Conservation (phyloP, 2,329 filamentous ascomycete genomes). For the Diaporthe caulivora region DNA sequence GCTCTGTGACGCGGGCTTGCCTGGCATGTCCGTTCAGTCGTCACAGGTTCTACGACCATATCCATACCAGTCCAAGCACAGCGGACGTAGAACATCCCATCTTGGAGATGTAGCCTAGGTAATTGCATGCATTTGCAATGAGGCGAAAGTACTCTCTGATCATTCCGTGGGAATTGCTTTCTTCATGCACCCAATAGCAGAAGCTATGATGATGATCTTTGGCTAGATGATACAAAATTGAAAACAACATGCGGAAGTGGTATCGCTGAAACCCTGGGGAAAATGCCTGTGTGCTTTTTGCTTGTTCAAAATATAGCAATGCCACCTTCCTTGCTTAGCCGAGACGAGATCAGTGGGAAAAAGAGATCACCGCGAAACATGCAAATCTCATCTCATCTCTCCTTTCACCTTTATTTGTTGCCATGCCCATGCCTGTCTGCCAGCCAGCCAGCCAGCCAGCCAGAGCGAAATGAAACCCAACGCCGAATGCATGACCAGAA, state of each 20-base stretch:
- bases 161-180: not conserved
- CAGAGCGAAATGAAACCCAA: conserved; percentile 14
- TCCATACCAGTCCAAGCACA: not conserved
- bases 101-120: too few species aligned
- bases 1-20: conserved; percentile 6
- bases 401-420: conserved; percentile 5
- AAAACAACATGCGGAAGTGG: conserved; percentile 4
- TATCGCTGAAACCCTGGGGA: conserved; percentile 26
- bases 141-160: not conserved
- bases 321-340: not conserved
- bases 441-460: conserved; percentile 6
- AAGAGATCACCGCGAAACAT: conserved; percentile 1
- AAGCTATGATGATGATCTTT: not conserved
- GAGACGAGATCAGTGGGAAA: not conserved
- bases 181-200: not conserved
- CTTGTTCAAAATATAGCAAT: conserved; percentile 1
- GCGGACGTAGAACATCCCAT: not conserved
- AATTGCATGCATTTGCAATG: too few species aligned
- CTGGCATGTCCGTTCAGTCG: not conserved
- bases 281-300: conserved; percentile 14
- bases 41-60: not conserved
- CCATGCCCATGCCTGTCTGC: conserved; percentile 30
- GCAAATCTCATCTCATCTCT: conserved; percentile 7
- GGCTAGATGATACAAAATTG: conserved; percentile 11
- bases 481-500: conserved; percentile 23